A percentile compares a stretch with the other conserved stretches of the same genome.
phyloP scores from a whole-genome alignment of 2,329 filamentous ascomycete genomes.

The Fusarium musae region DNA sequence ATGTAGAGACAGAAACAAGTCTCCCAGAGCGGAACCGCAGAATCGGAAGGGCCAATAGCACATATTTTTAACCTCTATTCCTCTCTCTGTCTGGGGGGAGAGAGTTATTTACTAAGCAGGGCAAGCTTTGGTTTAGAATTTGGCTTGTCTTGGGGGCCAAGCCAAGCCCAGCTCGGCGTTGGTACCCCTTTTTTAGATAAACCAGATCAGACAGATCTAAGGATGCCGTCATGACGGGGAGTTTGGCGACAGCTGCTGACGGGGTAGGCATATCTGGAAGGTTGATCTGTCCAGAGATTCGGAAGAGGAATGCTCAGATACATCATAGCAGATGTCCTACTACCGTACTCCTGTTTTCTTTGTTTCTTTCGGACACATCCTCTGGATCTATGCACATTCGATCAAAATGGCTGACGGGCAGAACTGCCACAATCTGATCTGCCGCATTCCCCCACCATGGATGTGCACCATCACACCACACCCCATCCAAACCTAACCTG shows the following conservation, averaged over 20 bases:
- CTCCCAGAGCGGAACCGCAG: slow-evolving; percentile 35
- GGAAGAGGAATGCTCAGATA: neutral
- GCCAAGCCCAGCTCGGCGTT: slow-evolving; percentile 10
- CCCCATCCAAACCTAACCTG: neutral
- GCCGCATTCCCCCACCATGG: slow-evolving; percentile 28
- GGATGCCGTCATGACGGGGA: slow-evolving; percentile 38
- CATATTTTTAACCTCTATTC: neutral
- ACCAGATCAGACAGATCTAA: slow-evolving; percentile 35
- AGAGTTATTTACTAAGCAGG: neutral
- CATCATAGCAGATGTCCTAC: neutral
- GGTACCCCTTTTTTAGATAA: slow-evolving; percentile 30
- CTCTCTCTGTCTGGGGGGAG: neutral
- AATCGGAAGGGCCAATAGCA: neutral
- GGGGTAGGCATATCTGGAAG: neutral
- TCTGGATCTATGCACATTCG: neutral
- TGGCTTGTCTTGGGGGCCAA: slow-evolving; percentile 8
- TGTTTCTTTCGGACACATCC: neutral
- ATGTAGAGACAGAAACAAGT: slow-evolving; percentile 3
- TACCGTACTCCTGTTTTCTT: neutral
- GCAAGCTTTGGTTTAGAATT: slow-evolving; percentile 7
- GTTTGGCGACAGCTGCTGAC: slow-evolving; percentile 19
- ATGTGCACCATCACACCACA: slow-evolving; percentile 7
- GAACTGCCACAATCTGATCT: slow-evolving; percentile 34
- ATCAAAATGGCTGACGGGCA: slow-evolving; percentile 16
- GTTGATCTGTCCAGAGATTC: neutral